Evolutionary conservation across 2,329 filamentous ascomycete genomes (phyloP).

Genomic region (Clonostachys chloroleuca): DNA sequence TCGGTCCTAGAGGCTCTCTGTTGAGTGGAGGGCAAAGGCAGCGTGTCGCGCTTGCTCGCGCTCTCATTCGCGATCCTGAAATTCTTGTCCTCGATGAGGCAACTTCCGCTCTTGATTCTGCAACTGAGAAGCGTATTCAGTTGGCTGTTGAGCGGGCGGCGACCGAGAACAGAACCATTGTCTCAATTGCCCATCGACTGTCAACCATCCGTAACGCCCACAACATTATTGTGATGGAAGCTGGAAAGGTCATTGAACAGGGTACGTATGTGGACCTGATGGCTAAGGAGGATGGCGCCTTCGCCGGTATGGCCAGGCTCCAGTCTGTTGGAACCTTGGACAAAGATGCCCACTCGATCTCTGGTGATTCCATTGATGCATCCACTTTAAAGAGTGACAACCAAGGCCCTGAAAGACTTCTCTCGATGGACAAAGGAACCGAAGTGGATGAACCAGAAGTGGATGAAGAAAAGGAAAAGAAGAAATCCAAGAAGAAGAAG

Average conservation of each 20-base stretch:
- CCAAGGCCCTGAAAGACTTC: neutral
- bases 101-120: constrained; percentile 89
- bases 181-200: constrained; percentile 91
- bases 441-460: constrained; percentile 34
- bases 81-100: constrained; percentile 92
- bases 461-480: constrained; percentile 34
- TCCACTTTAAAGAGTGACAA: constrained; percentile 4
- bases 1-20: constrained; percentile 56
- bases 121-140: constrained; percentile 91
- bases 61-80: constrained; percentile 26
- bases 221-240: constrained; percentile 91
- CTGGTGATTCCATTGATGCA: neutral
- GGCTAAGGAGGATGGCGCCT: constrained; percentile 60
- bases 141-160: constrained; percentile 84
- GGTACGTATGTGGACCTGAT: constrained; percentile 81
- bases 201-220: constrained; percentile 93
- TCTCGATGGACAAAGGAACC: constrained; percentile 1
- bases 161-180: constrained; percentile 80
- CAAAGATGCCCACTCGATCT: neutral
- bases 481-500: constrained; percentile 30
- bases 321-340: constrained; percentile 64
- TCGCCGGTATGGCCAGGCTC: constrained; percentile 81
- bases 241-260: constrained; percentile 83
- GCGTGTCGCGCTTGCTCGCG: constrained; percentile 49
- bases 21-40: constrained; percentile 62